Evolutionary conservation across 2,329 filamentous ascomycete species (phyloP).

Genomic region (Calonectria naviculata): DNA sequence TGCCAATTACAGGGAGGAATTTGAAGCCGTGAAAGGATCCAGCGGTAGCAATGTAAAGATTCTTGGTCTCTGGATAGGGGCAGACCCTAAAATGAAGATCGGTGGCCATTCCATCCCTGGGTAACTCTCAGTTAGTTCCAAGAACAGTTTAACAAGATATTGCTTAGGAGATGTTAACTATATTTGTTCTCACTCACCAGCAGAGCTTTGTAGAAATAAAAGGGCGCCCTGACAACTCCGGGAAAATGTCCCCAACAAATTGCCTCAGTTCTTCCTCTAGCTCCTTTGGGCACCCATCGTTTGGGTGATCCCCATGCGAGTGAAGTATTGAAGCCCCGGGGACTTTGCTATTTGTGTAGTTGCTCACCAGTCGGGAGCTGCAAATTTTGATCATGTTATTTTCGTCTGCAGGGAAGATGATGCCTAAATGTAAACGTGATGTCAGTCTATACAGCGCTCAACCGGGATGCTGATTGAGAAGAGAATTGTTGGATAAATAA

Average conservation of each 20-base stretch:
- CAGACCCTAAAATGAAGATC: slow-evolving; percentile 44
- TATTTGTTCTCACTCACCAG: slow-evolving; percentile 54
- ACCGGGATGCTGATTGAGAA: not conserved
- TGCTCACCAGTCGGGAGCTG: slow-evolving; percentile 63
- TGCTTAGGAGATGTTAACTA: not conserved
- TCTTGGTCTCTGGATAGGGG: slow-evolving; percentile 30
- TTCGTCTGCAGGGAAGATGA: slow-evolving; percentile 66
- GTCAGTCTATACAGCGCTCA: too few relatives aligned
- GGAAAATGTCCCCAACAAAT: slow-evolving; percentile 54
- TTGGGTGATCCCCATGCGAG: slow-evolving; percentile 34
- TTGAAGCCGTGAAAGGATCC: slow-evolving; percentile 65
- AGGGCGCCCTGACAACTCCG: slow-evolving; percentile 53
- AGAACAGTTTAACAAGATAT: too few relatives aligned
- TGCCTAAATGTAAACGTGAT: slow-evolving; percentile 33
- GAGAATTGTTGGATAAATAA: not conserved
- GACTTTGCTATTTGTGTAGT: slow-evolving; percentile 50
- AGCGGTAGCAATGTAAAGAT: slow-evolving; percentile 62
- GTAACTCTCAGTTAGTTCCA: not conserved
- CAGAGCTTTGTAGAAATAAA: slow-evolving; percentile 54
- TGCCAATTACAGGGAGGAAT: slow-evolving; percentile 64
- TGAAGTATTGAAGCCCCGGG: slow-evolving; percentile 29
- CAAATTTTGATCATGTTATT: slow-evolving; percentile 63
- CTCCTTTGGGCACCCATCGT: slow-evolving; percentile 56
- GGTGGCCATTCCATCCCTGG: slow-evolving; percentile 44
- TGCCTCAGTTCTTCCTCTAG: slow-evolving; percentile 62